Evolutionary conservation across 768 basidiomycete species (phyloP), one percentile per base, ranked within the genome.

Genomic region (Calocybe indica): DNA sequence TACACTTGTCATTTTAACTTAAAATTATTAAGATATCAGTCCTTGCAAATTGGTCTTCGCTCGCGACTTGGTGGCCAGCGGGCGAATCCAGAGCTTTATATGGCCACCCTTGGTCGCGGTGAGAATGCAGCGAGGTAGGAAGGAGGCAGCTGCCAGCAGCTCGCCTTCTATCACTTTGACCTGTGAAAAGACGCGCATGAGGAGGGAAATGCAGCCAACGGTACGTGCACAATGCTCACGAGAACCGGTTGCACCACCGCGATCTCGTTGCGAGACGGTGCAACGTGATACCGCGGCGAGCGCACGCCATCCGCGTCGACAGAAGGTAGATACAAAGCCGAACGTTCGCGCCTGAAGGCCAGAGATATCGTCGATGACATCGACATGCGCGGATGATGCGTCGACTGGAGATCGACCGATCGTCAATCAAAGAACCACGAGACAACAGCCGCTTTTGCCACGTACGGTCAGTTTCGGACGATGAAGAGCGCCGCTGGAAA

Each of bases 161-260:
- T 93, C 91, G 47, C 78, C 73, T 50, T 93, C 92, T 22, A 94
- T 71, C 10, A 82, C 76, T 61, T 95, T 94, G 31, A 88, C 73
- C 88, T 92, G 57, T 11, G 40, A 22, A 47, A 28, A 22, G n/a
- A 38, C 7, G 22, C 40, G 37, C 41, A 12, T 34, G 33, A 40
- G 52, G 22, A 55, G 34, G 33, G 40, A n/a, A 40, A 33, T 29
- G 36, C 8, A 5, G 42, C 7, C n/a, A 32, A 33, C 1, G 40
- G 38, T n/a, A 35, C 11, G 45, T 12, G 37, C 5, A 14, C 12
- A n/a, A 15, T 37, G 72, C 78, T 56, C 57, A 92, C 91, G 53
- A 95, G 66, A 35, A 95, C 91, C 15, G 94, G 92, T 58, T 95
- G 93, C 2, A 96, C 82, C 28, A 88, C 78, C 5, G 92, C 85